Percentiles rank a stretch among this genome's conserved stretches.
phyloP scores from a whole-genome alignment of 768 basidiomycete species.

The Rhizopogon vinicolor region DNA sequence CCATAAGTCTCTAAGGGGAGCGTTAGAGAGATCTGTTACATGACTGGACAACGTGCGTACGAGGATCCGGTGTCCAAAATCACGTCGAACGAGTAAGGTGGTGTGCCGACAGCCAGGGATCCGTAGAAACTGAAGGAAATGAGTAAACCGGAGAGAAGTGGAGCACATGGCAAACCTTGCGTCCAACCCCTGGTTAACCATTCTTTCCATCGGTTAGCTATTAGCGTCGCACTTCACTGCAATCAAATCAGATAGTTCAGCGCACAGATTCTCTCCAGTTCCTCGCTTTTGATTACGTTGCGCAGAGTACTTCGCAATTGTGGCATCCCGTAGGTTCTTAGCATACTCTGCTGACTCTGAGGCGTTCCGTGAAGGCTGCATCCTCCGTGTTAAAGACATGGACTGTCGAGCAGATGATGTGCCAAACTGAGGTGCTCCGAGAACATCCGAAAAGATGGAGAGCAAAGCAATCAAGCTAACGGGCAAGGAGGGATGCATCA shows the following conservation, averaged over 20 bases:
- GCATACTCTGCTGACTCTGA: constrained; percentile 33
- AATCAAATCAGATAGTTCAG: neutral
- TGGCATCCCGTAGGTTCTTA: constrained; percentile 35
- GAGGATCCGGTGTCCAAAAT: constrained; percentile 50
- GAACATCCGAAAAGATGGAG: constrained; percentile 6
- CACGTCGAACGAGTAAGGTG: constrained; percentile 39
- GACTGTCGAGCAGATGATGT: constrained; percentile 14
- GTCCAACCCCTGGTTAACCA: constrained; percentile 62
- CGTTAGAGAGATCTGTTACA: neutral
- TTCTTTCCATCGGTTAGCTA: constrained; percentile 27
- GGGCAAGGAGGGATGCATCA: constrained; percentile 6
- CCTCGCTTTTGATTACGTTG: constrained; percentile 30
- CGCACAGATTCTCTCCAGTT: constrained; percentile 45
- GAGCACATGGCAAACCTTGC: constrained; percentile 39
- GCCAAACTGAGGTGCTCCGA: constrained; percentile 8
- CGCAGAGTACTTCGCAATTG: constrained; percentile 46
- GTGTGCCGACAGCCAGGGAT: constrained; percentile 38
- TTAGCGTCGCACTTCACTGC: constrained; percentile 3
- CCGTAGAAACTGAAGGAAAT: constrained; percentile 27
- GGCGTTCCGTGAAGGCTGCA: constrained; percentile 9
- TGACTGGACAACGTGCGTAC: constrained; percentile 28
- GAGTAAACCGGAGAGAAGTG: neutral
- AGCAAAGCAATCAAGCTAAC: constrained; percentile 10
- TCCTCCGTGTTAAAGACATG: constrained; percentile 14
- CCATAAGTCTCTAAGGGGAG: constrained; percentile 46